Evolutionary conservation across 306 rosid genomes (phyloP).

Genomic region (Fragaria iinumae): DNA sequence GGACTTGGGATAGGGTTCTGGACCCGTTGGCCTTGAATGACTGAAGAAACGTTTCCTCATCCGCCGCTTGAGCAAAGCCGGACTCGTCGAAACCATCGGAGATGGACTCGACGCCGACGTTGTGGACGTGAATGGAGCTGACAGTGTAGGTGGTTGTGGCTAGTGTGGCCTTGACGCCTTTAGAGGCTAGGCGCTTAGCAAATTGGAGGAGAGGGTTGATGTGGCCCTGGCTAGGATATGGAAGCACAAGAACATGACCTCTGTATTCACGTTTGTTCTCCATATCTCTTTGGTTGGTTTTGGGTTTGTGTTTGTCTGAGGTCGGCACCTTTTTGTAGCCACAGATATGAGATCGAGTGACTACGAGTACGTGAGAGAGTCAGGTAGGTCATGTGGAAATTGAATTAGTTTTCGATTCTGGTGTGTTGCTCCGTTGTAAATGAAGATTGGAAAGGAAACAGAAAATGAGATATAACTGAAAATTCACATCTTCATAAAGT

Average conservation of each 20-base stretch:
- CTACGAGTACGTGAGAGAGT: no score
- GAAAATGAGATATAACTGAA: no score
- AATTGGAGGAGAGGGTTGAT: slow-evolving; percentile 39
- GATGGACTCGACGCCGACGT: slow-evolving; percentile 42
- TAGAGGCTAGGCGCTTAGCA: slow-evolving; percentile 28
- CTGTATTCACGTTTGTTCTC: not conserved
- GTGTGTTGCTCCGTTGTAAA: no score
- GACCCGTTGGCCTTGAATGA: slow-evolving; percentile 11
- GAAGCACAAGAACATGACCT: slow-evolving; percentile 29
- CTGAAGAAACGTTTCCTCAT: slow-evolving; percentile 25
- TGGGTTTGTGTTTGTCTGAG: not conserved
- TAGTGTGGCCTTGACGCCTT: slow-evolving; percentile 26
- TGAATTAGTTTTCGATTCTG: no score
- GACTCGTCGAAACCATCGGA: slow-evolving; percentile 58
- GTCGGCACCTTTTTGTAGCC: not conserved
- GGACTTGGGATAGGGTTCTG: slow-evolving; percentile 8
- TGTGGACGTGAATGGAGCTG: slow-evolving; percentile 24
- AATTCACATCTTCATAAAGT: no score
- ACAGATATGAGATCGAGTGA: not conserved
- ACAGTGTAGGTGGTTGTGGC: slow-evolving; percentile 21
- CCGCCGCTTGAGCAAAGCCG: slow-evolving; percentile 45
- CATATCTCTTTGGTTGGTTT: not conserved
- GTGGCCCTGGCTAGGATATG: slow-evolving; percentile 39
- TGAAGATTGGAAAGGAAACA: no score
- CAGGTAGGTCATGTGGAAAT: no score